phyloP scores from a whole-genome alignment of 1,139 yeast genomes.

The Taphrina communis region DNA sequence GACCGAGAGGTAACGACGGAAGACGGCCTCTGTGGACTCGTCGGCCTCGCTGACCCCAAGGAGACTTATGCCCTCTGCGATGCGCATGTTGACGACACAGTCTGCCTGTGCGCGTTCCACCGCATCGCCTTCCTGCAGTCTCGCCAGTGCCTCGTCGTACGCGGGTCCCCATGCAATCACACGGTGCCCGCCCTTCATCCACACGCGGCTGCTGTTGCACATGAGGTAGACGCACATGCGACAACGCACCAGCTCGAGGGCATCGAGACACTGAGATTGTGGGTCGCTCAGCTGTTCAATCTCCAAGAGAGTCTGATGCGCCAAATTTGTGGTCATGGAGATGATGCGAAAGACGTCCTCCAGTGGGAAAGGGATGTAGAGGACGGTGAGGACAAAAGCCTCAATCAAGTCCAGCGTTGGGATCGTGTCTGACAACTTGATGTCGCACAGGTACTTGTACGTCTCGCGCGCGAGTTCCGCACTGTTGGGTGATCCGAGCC shows the following conservation, averaged over 20 bases:
- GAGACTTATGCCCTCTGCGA: constrained; percentile 11
- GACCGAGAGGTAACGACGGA: constrained; percentile 11
- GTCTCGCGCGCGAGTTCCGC: not conserved
- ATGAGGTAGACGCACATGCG: constrained; percentile 1
- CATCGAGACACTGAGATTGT: not conserved
- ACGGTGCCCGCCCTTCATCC: not conserved
- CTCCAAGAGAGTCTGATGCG: constrained; percentile 2
- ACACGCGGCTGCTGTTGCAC: constrained; percentile 20
- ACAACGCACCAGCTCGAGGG: constrained; percentile 9
- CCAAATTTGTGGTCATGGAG: constrained; percentile 10
- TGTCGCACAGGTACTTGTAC: constrained; percentile 16
- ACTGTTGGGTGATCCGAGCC: not conserved
- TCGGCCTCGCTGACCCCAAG: not conserved
- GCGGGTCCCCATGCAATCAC: constrained; percentile 7
- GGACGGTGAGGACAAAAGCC: not conserved
- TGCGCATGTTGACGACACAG: constrained; percentile 10
- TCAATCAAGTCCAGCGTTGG: not conserved
- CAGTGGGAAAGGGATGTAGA: not conserved
- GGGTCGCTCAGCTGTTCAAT: not conserved
- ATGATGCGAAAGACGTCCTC: constrained; percentile 3
- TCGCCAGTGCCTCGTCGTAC: not conserved
- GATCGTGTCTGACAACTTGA: constrained; percentile 2
- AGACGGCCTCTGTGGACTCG: not conserved
- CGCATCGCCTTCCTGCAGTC: constrained; percentile 3
- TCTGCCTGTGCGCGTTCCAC: constrained; percentile 1